These are phyloP conservation scores for Eremochloa ophiuroides DNA, from an alignment of 176 grass and related monocot genomes.

Conservation along the genomic window DNA sequence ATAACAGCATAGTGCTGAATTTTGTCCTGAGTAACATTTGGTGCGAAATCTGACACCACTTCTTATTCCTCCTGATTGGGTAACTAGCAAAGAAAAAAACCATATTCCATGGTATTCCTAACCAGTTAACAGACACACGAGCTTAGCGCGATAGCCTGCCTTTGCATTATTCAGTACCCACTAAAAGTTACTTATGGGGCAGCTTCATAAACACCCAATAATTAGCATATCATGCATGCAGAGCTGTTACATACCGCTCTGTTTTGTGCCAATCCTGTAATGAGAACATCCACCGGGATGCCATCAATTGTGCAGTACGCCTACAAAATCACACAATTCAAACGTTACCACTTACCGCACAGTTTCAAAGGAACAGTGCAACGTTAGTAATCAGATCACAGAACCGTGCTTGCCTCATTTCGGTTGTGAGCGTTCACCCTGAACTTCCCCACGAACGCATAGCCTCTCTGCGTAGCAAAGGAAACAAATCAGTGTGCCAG, in stretches of 20 bases:
- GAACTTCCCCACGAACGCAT: conserved; percentile 64
- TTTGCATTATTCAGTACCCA: neutral
- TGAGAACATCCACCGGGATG: conserved; percentile 73
- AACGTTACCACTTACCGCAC: neutral
- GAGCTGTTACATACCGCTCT: conserved; percentile 58
- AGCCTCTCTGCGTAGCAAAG: conserved; percentile 52
- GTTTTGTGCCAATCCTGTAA: conserved; percentile 80
- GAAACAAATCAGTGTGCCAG: neutral
- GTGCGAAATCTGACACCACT: neutral
- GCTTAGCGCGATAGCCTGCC: neutral
- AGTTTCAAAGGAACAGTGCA: neutral
- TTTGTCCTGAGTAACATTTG: neutral
- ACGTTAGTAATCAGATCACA: neutral
- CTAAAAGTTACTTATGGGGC: neutral
- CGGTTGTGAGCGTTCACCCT: conserved; percentile 85
- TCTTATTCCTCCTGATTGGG: neutral
- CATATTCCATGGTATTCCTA: neutral
- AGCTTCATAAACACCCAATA: neutral
- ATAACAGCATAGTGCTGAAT: neutral
- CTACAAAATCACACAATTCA: conserved; percentile 44
- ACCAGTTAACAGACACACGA: neutral
- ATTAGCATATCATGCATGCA: neutral
- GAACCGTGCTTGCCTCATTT: conserved; percentile 47
- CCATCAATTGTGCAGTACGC: conserved; percentile 91
- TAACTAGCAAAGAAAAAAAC: neutral